Conservation (phyloP, 441 rosid species). For the Euphorbia celastroides region DNA sequence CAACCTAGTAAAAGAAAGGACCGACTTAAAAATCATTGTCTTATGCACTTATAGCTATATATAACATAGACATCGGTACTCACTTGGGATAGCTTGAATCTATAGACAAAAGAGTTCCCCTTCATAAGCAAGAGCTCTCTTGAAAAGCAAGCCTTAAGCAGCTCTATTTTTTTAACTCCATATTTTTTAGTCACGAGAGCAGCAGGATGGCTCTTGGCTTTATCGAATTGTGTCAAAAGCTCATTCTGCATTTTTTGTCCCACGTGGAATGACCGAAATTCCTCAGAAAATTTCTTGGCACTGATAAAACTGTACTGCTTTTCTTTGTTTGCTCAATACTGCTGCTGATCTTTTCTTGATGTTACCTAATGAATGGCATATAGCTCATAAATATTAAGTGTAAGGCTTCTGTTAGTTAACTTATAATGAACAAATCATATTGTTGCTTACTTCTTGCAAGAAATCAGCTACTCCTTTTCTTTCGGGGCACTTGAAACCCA, state of each 20-base stretch:
- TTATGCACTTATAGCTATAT: not conserved
- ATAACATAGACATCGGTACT: not conserved
- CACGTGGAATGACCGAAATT: conserved; percentile 62
- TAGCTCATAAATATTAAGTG: no score
- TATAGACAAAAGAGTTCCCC: conserved; percentile 78
- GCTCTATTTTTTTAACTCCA: conserved; percentile 55
- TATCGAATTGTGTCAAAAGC: conserved; percentile 56
- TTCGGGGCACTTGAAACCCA: conserved; percentile 83
- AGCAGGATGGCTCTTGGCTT: conserved; percentile 61
- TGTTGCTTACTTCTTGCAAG: conserved; percentile 65
- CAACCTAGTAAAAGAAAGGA: conserved; percentile 26
- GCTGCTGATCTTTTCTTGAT: conserved; percentile 83
- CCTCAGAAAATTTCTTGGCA: conserved; percentile 59
- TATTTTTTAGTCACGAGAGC: conserved; percentile 61
- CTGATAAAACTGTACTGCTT: conserved; percentile 56
- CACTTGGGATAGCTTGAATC: conserved; percentile 67
- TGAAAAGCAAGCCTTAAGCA: conserved; percentile 54
- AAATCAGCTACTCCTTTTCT: conserved; percentile 92
- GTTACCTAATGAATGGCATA: no score
- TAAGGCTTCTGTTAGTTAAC: conserved; percentile 5
- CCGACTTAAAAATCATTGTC: no score
- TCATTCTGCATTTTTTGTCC: conserved; percentile 53
- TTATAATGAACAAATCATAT: not conserved
- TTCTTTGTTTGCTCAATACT: conserved; percentile 58
- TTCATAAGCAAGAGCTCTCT: conserved; percentile 80